These are phyloP conservation scores for Leccinum boreale DNA, from an alignment of 768 basidiomycete species.

Conservation along the genomic window DNA sequence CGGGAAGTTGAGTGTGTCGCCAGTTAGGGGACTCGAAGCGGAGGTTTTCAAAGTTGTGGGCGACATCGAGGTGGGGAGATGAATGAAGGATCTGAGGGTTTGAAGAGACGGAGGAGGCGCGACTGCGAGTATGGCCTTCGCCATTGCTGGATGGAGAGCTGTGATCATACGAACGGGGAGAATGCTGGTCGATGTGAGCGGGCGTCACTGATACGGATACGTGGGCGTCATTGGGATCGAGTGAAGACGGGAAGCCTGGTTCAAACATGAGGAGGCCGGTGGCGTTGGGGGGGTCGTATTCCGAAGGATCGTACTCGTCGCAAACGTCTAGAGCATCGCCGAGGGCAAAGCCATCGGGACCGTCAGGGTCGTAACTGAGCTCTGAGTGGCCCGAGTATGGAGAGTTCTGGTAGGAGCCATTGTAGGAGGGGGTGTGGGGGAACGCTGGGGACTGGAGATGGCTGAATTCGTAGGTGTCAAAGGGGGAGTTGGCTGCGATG, in stretches of 20 bases:
- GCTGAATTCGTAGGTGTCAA: constrained; percentile 41
- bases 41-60: constrained; percentile 56
- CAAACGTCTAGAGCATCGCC: constrained; percentile 40
- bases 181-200: constrained; percentile 33
- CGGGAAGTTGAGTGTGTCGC: constrained; percentile 46
- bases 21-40: constrained; percentile 65
- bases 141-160: constrained; percentile 63
- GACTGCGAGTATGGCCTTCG: constrained; percentile 48
- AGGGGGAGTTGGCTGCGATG: constrained; percentile 23
- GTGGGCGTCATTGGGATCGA: constrained; percentile 29
- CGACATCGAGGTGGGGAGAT: constrained; percentile 57
- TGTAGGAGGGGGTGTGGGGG: constrained; percentile 54
- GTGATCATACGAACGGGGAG: constrained; percentile 53
- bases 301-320: constrained; percentile 67
- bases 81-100: constrained; percentile 42
- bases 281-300: constrained; percentile 61
- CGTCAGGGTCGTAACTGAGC: constrained; percentile 51
- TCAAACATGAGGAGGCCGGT: constrained; percentile 59
- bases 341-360: constrained; percentile 45
- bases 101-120: constrained; percentile 69
- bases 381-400: constrained; percentile 70
- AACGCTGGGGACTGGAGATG: constrained; percentile 39
- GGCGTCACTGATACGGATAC: constrained; percentile 41
- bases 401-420: constrained; percentile 67
- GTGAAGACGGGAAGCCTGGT: constrained; percentile 38